Base-by-base conservation (phyloP, 306 rosid genomes). In the Vachellia pachyceras region DNA sequence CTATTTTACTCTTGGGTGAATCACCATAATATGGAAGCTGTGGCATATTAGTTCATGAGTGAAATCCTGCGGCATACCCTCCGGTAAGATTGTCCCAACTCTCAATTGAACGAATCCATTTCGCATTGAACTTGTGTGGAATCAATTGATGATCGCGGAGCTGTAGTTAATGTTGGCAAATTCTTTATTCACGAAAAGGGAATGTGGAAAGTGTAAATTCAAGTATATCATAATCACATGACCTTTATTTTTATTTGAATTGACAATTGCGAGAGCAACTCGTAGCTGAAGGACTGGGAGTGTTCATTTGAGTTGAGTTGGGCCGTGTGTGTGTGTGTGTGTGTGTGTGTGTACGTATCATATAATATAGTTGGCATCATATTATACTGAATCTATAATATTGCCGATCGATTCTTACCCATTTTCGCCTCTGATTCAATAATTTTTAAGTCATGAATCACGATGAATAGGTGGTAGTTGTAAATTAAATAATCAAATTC, bases 1-100 rank as follows among this genome's bases (percentile, higher is more conserved):
- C 36, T 86, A 84, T 81, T 86, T 86, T 78, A 81, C 87, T 7
- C 85, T 86, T 63, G 85, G 87, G 23, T 86, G 79, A 80, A 63
- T 25, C 47, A 40, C n/a, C n/a, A n/a, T 42, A 46, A 54, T 72
- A 22, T 25, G 75, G 55, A 42, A 20, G 66, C 37, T 60, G 37
- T 25, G 29, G 18, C 80, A 40, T 58, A 58, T 50, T 25, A 65
- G 81, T 63, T 57, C 23, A 20, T 63, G 78, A 69, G 87, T 52
- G 61, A 60, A 77, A 50, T 69, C 67, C 23, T 73, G 68, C 63
- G 54, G 69, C 47, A 72, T 33, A 76, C 46, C 57, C 45, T 82
- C 69, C 69, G 76, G 58, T 65, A 72, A 64, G 57, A 33, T n/a
- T 82, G 63, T 75, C 77, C 20, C 69, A 75, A 85, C 76, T 82